These are phyloP conservation scores for Boletus tomentosulus DNA, from an alignment of 768 basidiomycete genomes.

Conservation along the genomic window DNA sequence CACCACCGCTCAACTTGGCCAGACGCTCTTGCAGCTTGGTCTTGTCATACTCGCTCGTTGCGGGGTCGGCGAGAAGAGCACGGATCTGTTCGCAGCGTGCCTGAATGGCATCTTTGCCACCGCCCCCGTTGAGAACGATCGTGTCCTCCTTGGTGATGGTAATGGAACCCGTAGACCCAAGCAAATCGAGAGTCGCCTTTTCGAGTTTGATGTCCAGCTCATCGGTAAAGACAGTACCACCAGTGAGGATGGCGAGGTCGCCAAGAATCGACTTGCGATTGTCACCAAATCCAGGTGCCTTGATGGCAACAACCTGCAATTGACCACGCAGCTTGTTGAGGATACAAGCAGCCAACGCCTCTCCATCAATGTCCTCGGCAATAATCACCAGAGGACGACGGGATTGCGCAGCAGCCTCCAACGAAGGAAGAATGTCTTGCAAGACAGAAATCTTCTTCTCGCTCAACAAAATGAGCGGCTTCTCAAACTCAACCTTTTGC, in stretches of 20 bases:
- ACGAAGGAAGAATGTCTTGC: slow-evolving; percentile 91
- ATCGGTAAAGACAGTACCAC: slow-evolving; percentile 95
- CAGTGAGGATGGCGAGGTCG: slow-evolving; percentile 94
- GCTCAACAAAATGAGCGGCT: slow-evolving; percentile 86
- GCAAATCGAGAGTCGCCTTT: slow-evolving; percentile 79
- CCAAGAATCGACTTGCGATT: slow-evolving; percentile 99
- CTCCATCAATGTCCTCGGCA: slow-evolving; percentile 96
- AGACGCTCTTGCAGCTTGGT: slow-evolving; percentile 95
- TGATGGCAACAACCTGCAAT: slow-evolving; percentile 89
- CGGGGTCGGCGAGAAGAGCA: slow-evolving; percentile 68
- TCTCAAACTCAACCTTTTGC: slow-evolving; percentile 96
- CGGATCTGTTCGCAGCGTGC: slow-evolving; percentile 97
- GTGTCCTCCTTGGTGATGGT: slow-evolving; percentile 99
- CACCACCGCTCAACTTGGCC: slow-evolving; percentile 93
- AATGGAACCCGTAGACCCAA: slow-evolving; percentile 87
- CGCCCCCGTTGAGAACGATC: slow-evolving; percentile 91
- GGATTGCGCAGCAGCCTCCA: slow-evolving; percentile 75
- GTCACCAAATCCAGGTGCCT: slow-evolving; percentile 98
- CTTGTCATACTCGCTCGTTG: slow-evolving; percentile 91
- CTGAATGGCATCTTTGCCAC: slow-evolving; percentile 83
- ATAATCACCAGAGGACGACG: slow-evolving; percentile 94
- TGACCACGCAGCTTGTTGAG: slow-evolving; percentile 99
- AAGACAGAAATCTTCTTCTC: slow-evolving; percentile 98
- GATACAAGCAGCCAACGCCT: slow-evolving; percentile 95
- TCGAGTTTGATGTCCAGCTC: slow-evolving; percentile 98